Conservation (phyloP, 2,329 filamentous ascomycete species). For the Rhinocladiella similis region DNA sequence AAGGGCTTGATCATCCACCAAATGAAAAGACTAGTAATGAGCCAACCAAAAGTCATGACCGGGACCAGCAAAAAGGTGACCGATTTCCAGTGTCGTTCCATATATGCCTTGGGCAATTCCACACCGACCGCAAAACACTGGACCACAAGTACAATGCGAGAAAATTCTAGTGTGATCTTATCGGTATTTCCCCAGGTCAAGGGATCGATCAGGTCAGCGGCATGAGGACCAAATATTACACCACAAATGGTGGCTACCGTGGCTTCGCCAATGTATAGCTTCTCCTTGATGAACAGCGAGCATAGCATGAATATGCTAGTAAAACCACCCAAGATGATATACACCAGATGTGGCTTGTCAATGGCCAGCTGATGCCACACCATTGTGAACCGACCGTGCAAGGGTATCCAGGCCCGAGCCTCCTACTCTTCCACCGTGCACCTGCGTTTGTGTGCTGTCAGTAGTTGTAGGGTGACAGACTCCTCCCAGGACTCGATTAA, state of each 20-base stretch:
- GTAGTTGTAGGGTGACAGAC: slow-evolving; percentile 21
- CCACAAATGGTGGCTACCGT: slow-evolving; percentile 78
- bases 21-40: slow-evolving; percentile 84
- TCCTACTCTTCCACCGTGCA: too few relatives aligned
- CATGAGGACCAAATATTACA: slow-evolving; percentile 70
- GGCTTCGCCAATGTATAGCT: slow-evolving; percentile 96
- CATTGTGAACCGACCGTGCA: slow-evolving; percentile 36
- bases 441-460: slow-evolving; percentile 2
- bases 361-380: slow-evolving; percentile 59
- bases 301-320: slow-evolving; percentile 98
- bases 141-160: slow-evolving; percentile 70
- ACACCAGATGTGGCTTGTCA: slow-evolving; percentile 95
- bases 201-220: slow-evolving; percentile 63
- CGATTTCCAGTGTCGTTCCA: slow-evolving; percentile 96
- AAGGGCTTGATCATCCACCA: slow-evolving; percentile 84
- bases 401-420: neutral
- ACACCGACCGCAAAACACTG: slow-evolving; percentile 74
- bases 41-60: slow-evolving; percentile 92
- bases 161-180: slow-evolving; percentile 68
- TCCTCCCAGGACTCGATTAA: slow-evolving; percentile 11
- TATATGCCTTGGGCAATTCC: slow-evolving; percentile 73
- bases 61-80: slow-evolving; percentile 85
- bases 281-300: slow-evolving; percentile 97
- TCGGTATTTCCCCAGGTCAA: slow-evolving; percentile 65
- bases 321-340: slow-evolving; percentile 97